Evolutionary conservation across 2,329 filamentous ascomycete species (phyloP).

Genomic region (Fusarium drepaniforme): DNA sequence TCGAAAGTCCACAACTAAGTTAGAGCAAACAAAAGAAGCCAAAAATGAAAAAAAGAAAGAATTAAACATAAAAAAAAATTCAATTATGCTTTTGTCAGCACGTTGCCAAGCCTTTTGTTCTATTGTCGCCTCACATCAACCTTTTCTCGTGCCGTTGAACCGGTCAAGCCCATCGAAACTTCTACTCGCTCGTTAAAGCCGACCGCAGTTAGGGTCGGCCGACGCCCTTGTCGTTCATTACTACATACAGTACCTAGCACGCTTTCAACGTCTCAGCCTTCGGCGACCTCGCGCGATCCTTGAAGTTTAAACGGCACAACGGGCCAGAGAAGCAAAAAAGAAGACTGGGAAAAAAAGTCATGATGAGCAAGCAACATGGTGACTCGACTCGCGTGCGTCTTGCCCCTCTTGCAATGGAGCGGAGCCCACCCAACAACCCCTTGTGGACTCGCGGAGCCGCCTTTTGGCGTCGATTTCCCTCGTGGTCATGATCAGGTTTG

Average conservation of each 20-base stretch:
- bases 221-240: not conserved
- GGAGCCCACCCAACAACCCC: conserved; percentile 1
- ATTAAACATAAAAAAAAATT: not conserved
- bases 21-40: not conserved
- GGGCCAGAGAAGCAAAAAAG: not conserved
- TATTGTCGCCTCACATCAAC: conserved; percentile 9
- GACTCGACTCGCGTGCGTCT: conserved; percentile 22
- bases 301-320: not conserved
- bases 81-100: conserved; percentile 24
- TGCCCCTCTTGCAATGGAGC: conserved; percentile 5
- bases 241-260: not conserved
- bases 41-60: not conserved
- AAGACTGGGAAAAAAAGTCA: conserved; percentile 7
- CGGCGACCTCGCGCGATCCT: not conserved
- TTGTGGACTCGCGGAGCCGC: conserved; percentile 20
- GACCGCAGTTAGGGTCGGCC: not conserved
- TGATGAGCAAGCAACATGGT: conserved; percentile 10
- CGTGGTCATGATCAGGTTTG: conserved; percentile 8
- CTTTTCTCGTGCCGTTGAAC: conserved; percentile 26
- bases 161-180: conserved; percentile 10
- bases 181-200: not conserved
- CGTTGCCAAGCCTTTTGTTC: conserved; percentile 30
- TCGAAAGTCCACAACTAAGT: not conserved
- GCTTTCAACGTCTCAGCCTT: not conserved
- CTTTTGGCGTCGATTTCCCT: conserved; percentile 20